Evolutionary conservation across 1,284 basidiomycete species (phyloP), one percentile per base, ranked within the genome.

Genomic region (Malassezia arunalokei): DNA sequence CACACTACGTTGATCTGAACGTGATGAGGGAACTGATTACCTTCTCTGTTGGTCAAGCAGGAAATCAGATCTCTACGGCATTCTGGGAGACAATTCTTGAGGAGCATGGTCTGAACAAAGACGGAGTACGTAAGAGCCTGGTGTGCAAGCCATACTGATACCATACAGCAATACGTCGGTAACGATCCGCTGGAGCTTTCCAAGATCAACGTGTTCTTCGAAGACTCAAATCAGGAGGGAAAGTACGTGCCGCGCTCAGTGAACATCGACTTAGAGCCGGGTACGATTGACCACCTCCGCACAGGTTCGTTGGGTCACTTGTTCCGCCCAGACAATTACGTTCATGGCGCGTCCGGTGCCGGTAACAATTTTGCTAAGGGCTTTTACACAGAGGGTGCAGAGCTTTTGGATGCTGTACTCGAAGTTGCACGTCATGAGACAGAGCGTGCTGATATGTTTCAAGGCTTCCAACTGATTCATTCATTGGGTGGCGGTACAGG

Each of bases 381-480:
- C 56, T 68, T 71, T 61, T 74, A 74, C 62, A 74, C 71, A 38
- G 73, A 74, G 57, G 69, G 69, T 48, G 49, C 91, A 53, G 91
- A 96, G 76, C 81, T 96, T 17, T 82, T 91, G 49, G 91, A 95
- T 65, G 76, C 79, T 29, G 83, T 95, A 57, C 75, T 89, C 64
- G 84, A 76, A 44, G 65, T 67, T 28, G 63, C 73, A 24, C 71
- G 75, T 28, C 74, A 74, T 54, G 74, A 76, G 65, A 69, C 73
- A 46, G 91, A 95, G 73, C 75, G 77, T 12, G 86, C 86, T 65
- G 89, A 95, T 55, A 81, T 84, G 28, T 78, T 95, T 42, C 91
- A 95, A 76, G 91, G 91, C 6, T 95, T 95, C 75, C 91, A 95
- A 71, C 76, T 95, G 53, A 77, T 88, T 28, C 91, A 96, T 69